A percentile compares a stretch with the other conserved stretches of the same genome.
Conservation (phyloP, 2,329 filamentous ascomycete genomes). For the Hypoxylon sp. region DNA sequence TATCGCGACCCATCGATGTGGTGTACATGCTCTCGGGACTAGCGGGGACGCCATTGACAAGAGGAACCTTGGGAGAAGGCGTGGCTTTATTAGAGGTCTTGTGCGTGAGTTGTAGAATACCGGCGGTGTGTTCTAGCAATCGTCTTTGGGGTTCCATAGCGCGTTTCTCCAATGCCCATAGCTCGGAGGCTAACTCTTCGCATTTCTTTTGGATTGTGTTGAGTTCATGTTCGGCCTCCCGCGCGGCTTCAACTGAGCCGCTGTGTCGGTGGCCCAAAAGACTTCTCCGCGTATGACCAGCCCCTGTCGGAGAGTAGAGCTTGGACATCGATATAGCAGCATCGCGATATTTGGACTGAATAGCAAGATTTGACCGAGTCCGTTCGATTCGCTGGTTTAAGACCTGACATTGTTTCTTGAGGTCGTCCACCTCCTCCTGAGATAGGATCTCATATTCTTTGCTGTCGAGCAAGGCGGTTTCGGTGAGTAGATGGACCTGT, state of each 20-base stretch:
- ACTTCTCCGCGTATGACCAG: slow-evolving; percentile 62
- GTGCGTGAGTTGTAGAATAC: slow-evolving; percentile 91
- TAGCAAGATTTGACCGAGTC: slow-evolving; percentile 81
- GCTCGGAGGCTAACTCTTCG: slow-evolving; percentile 83
- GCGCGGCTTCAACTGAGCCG: slow-evolving; percentile 61
- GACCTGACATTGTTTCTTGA: slow-evolving; percentile 87
- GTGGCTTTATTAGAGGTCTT: slow-evolving; percentile 72
- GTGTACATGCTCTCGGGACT: slow-evolving; percentile 83
- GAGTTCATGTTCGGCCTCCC: slow-evolving; percentile 79
- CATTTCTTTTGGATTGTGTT: slow-evolving; percentile 81
- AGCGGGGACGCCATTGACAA: slow-evolving; percentile 72
- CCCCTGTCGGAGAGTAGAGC: slow-evolving; percentile 73
- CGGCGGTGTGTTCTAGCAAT: slow-evolving; percentile 90
- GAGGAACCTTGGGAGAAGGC: slow-evolving; percentile 56
- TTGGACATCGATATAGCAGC: slow-evolving; percentile 88
- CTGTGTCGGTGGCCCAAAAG: slow-evolving; percentile 63
- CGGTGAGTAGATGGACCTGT: slow-evolving; percentile 89
- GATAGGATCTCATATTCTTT: slow-evolving; percentile 86
- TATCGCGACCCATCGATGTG: slow-evolving; percentile 71
- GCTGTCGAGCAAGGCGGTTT: slow-evolving; percentile 92
- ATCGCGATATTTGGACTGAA: slow-evolving; percentile 95
- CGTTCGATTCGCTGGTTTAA: slow-evolving; percentile 83
- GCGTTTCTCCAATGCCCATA: slow-evolving; percentile 83
- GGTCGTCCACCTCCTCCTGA: slow-evolving; percentile 87
- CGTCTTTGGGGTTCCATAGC: slow-evolving; percentile 79